Conservation (phyloP, 768 basidiomycete species). For the Mycena polygramma region DNA sequence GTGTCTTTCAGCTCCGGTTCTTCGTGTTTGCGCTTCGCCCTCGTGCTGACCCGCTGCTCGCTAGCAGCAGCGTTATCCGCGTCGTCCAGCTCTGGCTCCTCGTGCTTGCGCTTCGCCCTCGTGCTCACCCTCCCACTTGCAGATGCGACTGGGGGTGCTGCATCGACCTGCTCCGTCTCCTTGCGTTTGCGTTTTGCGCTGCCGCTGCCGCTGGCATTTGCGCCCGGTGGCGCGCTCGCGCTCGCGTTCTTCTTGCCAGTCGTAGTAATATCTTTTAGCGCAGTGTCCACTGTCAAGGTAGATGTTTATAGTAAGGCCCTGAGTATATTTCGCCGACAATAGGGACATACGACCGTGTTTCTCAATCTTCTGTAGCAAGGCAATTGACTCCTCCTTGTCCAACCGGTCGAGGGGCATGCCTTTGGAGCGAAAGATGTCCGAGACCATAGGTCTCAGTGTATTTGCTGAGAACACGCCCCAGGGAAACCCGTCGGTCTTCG, state of each 20-base stretch:
- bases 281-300: conserved; percentile 23
- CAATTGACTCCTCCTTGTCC: conserved; percentile 26
- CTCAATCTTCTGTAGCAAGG: conserved; percentile 28
- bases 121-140: too few species aligned
- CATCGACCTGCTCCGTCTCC: too few species aligned
- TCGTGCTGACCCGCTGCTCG: too few species aligned
- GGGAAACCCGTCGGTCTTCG: conserved; percentile 18
- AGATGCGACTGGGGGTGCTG: too few species aligned
- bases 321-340: neutral
- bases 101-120: too few species aligned
- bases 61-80: neutral
- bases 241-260: too few species aligned
- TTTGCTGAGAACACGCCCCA: conserved; percentile 32
- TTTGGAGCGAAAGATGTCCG: conserved; percentile 17
- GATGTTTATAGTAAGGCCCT: neutral
- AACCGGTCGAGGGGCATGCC: neutral
- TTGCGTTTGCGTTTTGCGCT: neutral
- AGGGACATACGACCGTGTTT: conserved; percentile 32
- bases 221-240: too few species aligned
- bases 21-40: too few species aligned
- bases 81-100: neutral
- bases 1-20: too few species aligned
- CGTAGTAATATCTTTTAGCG: conserved; percentile 12
- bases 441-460: conserved; percentile 33
- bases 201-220: neutral